Conservation (phyloP, 495 filamentous ascomycete species). For the Neurospora sp. region DNA sequence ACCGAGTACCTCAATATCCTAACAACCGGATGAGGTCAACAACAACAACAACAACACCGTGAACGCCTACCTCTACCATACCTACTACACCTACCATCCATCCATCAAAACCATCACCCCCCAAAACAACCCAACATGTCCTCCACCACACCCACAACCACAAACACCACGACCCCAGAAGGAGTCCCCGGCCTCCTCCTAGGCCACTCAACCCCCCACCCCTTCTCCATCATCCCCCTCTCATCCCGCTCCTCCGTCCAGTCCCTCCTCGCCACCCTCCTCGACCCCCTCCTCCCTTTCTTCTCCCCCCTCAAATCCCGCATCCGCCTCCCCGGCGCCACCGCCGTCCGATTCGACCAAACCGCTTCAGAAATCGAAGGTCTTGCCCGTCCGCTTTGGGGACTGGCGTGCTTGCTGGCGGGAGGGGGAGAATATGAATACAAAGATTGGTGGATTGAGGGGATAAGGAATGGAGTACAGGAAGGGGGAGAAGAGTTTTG, state of each 20-base stretch:
- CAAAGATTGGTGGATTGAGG: conserved; percentile 54
- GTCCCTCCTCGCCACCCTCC: conserved; percentile 45
- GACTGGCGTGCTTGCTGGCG: conserved; percentile 55
- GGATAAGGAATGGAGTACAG: conserved; percentile 54
- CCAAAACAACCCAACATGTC: not conserved
- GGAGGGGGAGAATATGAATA: conserved; percentile 55
- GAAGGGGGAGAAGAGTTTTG: conserved; percentile 51
- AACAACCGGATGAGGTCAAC: not conserved
- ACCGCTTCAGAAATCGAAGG: conserved; percentile 71
- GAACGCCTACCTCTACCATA: not conserved
- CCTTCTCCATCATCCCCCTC: conserved; percentile 39
- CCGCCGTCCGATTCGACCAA: conserved; percentile 62
- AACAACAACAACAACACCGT: not conserved
- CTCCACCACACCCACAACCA: not conserved
- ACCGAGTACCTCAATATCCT: not conserved
- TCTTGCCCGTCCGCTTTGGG: conserved; percentile 65
- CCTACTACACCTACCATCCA: not conserved
- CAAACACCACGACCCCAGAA: not conserved
- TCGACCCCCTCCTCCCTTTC: conserved; percentile 54
- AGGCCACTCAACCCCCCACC: conserved; percentile 38
- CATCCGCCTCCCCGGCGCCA: conserved; percentile 51
- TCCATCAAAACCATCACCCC: not conserved
- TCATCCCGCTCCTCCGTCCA: conserved; percentile 45
- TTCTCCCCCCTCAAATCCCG: conserved; percentile 50
- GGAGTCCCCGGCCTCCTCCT: conserved; percentile 30